These are phyloP conservation scores for Torulaspora quercuum DNA, from an alignment of 805 yeast species.

Conservation along the genomic window DNA sequence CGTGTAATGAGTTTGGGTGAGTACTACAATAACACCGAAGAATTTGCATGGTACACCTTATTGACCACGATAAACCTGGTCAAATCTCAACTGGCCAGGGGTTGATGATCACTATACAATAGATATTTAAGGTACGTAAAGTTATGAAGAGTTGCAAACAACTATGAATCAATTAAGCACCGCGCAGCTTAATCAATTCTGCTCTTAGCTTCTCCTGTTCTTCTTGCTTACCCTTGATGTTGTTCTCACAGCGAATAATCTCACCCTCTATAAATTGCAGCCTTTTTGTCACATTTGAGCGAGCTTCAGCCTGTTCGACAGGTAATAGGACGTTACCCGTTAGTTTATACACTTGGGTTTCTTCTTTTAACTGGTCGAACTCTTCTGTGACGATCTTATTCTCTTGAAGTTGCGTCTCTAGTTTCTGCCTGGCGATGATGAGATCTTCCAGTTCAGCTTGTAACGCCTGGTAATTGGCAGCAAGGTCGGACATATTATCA, in stretches of 20 bases:
- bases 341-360: constrained; percentile 77
- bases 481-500: constrained; percentile 21
- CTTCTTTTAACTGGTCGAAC: constrained; percentile 60
- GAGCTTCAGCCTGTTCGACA: constrained; percentile 81
- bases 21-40: constrained; percentile 61
- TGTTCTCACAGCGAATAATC: constrained; percentile 70
- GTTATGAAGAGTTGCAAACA: neutral
- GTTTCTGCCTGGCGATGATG: constrained; percentile 70
- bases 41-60: constrained; percentile 71
- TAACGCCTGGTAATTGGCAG: constrained; percentile 38
- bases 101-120: constrained; percentile 15
- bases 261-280: constrained; percentile 81
- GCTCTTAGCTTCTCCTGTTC: constrained; percentile 58
- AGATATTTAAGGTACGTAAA: constrained; percentile 2
- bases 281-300: constrained; percentile 79
- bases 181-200: constrained; percentile 48
- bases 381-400: constrained; percentile 85
- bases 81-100: constrained; percentile 62
- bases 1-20: constrained; percentile 54
- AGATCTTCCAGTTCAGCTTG: constrained; percentile 50
- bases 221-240: constrained; percentile 54
- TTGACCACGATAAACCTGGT: constrained; percentile 60
- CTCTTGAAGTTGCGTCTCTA: constrained; percentile 94
- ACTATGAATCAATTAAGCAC: constrained; percentile 22
- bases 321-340: constrained; percentile 92